phyloP scores from a whole-genome alignment of 139 green algal genomes.

The Chlorella sp. region DNA sequence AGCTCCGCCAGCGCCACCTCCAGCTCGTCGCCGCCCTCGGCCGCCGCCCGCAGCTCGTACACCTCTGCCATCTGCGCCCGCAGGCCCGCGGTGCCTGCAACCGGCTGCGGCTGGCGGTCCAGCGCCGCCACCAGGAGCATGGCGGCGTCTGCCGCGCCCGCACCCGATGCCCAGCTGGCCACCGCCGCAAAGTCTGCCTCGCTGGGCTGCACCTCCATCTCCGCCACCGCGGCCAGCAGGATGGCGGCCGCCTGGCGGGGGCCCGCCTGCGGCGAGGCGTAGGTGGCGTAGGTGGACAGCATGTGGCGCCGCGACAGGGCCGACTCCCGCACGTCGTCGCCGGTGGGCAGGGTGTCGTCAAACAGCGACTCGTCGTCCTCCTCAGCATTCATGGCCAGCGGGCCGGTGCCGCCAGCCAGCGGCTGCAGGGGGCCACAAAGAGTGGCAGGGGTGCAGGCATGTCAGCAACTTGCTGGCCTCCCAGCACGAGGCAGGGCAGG shows the following conservation, averaged over 20 bases:
- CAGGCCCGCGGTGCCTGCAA: background rate
- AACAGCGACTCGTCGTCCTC: background rate
- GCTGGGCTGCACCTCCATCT: background rate
- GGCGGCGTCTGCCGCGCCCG: background rate
- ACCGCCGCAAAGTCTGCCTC: background rate
- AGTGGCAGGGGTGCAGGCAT: too few relatives aligned
- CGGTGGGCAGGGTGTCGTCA: background rate
- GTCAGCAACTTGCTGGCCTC: too few relatives aligned
- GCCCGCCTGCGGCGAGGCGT: background rate
- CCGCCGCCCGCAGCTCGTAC: background rate
- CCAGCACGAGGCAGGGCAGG: too few relatives aligned
- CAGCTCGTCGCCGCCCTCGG: background rate
- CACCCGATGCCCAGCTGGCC: background rate
- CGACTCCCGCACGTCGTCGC: too few relatives aligned
- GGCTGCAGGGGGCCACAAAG: too few relatives aligned
- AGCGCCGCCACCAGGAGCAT: background rate
- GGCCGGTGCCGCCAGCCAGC: too few relatives aligned
- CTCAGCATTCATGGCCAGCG: too few relatives aligned
- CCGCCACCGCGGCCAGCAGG: background rate
- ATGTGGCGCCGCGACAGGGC: background rate
- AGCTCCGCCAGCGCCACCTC: too few relatives aligned
- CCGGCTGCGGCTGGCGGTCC: background rate
- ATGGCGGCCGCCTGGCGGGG: constrained; percentile 7
- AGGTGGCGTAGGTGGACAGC: background rate
- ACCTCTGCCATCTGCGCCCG: background rate